Base-by-base conservation (phyloP, 78 protist genomes). In the Planoprotostelium fungivorum region DNA sequence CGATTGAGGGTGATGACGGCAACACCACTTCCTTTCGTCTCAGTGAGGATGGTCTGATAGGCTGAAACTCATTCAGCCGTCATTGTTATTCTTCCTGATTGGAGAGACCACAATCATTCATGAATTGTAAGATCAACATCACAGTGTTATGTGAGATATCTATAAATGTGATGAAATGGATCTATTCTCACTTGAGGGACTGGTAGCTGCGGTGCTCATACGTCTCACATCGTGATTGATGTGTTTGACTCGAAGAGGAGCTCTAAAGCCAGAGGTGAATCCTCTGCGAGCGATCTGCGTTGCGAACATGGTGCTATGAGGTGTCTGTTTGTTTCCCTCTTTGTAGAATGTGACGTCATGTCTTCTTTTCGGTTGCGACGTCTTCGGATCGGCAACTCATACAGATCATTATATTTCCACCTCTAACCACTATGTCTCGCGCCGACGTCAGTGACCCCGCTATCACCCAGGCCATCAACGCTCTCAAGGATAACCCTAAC, bases 1-100 rank as follows among this genome's bases (percentile, higher is more conserved):
- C 98, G 90, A 90, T 97, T 95, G 51, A 97, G 90, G 1, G 94
- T 92, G 35, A 97, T 84, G 37, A 96, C 0, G 29, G 90, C 98
- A 51, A 93, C 95, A 25, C 38, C 37, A 25, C 63, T 16, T 28
- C 92, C 95, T 51, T 86, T 89, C 87, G 87, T 93, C 84, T 93
- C 95, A 34, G 88, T 38, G 5, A 93, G 35, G 38, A 93, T 93
- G 73, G 90, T 86, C 90, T 93, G 91, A 35, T 36, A 92, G 28
- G 84, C 88, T 34, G 87, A 86, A 51, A n/a, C 31, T 25, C 73
- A 51, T 51, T 51, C 73, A 51, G 73, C 16, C 16, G n/a, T n/a
- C n/a, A n/a, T n/a, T n/a, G n/a, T n/a, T n/a, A n/a, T n/a, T n/a
- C n/a, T n/a, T n/a, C n/a, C n/a, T n/a, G n/a, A n/a, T n/a, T n/a